Base-by-base conservation (phyloP, 2,329 filamentous ascomycete genomes). In the Cordyceps militaris region DNA sequence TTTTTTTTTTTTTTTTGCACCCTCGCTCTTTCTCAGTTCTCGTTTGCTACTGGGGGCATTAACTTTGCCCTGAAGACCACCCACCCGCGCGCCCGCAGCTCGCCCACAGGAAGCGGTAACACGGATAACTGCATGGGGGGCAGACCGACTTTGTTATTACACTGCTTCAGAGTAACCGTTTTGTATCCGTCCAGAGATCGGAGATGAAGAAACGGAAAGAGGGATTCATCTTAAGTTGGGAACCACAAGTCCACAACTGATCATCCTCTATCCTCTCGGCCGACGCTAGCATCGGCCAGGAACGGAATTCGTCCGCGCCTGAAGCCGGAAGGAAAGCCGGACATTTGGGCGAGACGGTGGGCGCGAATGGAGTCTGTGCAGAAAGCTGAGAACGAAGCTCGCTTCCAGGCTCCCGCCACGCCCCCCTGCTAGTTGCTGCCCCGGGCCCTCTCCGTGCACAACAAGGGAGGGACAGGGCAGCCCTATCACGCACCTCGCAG, bases 71-170 rank as follows among this genome's bases (percentile, higher is more conserved):
- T 23, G 26, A n/a, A n/a, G n/a, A n/a, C 4, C 7, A 36, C 11
- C 24, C 26, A 40, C 24, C 24, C 24, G 40, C 28, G 32, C 53
- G 43, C 53, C 53, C 53, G 43, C 53, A 38, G 28, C n/a, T n/a
- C n/a, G n/a, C n/a, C 10, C 21, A 16, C 21, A 3, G n/a, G 13
- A n/a, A 40, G 38, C 32, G 32, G 43, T 49, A 38, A 49, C 32
- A 49, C 53, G 53, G 53, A 24, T 32, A 32, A 44, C 53, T 56
- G 53, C 53, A 56, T 49, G 53, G 21, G 23, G n/a, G 32, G 19
- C 53, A 56, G 53, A 56, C 53, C 53, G 53, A 56, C 53, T 56
- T n/a, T 38, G 3, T 56, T 16, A 24, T 32, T 48, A n/a, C 43
- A 24, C 34, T 14, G 43, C 32, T 28, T 48, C 43, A 9, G n/a